These are phyloP conservation scores for Chytriomyces confervae DNA, from an alignment of 192 early-diverging fungal species.

Conservation along the genomic window DNA sequence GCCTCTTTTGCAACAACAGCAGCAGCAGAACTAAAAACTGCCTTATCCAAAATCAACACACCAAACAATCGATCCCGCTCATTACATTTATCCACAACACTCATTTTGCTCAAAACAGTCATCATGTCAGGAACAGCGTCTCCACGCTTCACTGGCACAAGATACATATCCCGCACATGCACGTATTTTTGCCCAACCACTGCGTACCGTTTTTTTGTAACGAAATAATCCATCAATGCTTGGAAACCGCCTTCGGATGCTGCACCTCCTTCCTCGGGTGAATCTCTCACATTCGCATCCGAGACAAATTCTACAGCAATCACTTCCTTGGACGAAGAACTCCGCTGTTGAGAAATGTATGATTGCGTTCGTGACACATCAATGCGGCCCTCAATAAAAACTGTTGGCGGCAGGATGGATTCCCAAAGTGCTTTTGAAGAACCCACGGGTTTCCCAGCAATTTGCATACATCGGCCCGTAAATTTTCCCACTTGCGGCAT, in stretches of 20 bases:
- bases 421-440: conserved; percentile 55
- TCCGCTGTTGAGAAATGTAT: conserved; percentile 63
- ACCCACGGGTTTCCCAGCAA: conserved; percentile 59
- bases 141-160: conserved; percentile 63
- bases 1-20: not conserved
- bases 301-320: conserved; percentile 65
- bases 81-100: conserved; percentile 26
- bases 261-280: no score
- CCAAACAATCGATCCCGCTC: conserved; percentile 62
- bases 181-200: conserved; percentile 71
- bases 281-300: conserved; percentile 20
- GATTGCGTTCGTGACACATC: conserved; percentile 50
- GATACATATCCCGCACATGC: conserved; percentile 77
- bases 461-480: conserved; percentile 59
- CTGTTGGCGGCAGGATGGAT: conserved; percentile 59
- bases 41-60: conserved; percentile 65
- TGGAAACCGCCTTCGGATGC: conserved; percentile 48
- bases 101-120: conserved; percentile 48
- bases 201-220: conserved; percentile 64
- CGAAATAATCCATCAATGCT: conserved; percentile 67
- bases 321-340: conserved; percentile 63
- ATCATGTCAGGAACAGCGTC: conserved; percentile 65
- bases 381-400: conserved; percentile 74
- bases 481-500: conserved; percentile 74
- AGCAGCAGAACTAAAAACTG: conserved; percentile 26